These are phyloP conservation scores for Casuarina cunninghamiana DNA, from an alignment of 306 rosid genomes.

Conservation along the genomic window DNA sequence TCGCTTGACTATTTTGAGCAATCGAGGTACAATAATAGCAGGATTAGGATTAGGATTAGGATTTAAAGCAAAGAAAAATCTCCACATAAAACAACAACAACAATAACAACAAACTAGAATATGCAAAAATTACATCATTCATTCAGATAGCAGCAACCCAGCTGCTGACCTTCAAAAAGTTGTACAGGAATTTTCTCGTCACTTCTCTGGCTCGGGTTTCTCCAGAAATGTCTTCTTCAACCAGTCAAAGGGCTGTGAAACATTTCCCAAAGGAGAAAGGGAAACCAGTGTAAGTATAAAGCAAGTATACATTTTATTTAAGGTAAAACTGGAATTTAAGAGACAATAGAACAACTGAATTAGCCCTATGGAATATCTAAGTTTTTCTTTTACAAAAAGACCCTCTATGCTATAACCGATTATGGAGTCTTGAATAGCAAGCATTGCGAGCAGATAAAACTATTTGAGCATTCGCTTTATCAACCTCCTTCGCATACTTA, in stretches of 20 bases:
- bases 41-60: slow-evolving; percentile 2
- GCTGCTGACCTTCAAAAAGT: slow-evolving; percentile 22
- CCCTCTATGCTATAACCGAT: too few species aligned
- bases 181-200: slow-evolving; percentile 28
- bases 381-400: too few species aligned
- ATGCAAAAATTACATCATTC: slow-evolving; percentile 26
- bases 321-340: background rate
- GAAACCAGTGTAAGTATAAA: background rate
- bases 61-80: slow-evolving; percentile 18
- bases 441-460: too few species aligned
- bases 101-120: background rate
- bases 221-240: slow-evolving; percentile 72
- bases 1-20: too few species aligned
- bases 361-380: background rate
- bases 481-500: too few species aligned
- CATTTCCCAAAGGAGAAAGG: slow-evolving; percentile 11
- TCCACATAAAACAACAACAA: slow-evolving; percentile 25
- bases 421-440: background rate
- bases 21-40: too few species aligned
- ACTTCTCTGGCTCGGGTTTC: slow-evolving; percentile 65
- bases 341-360: background rate
- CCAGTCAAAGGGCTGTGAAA: slow-evolving; percentile 76
- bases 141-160: slow-evolving; percentile 2
- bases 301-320: background rate
- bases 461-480: too few species aligned